Base-by-base conservation (phyloP, 164 flowering plant genomes). In the Annona squamosa region DNA sequence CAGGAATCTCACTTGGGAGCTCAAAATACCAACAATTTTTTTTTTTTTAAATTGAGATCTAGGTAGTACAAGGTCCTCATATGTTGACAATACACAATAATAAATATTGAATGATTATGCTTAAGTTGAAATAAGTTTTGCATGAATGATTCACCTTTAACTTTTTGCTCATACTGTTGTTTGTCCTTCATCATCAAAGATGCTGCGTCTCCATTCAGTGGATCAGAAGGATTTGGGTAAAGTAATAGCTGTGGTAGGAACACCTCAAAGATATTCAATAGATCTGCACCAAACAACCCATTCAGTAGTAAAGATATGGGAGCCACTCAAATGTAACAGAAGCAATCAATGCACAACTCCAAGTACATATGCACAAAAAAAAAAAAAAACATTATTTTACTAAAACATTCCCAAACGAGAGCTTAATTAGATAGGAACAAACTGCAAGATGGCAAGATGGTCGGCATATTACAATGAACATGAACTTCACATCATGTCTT, bases 191-290 rank as follows among this genome's bases (percentile, higher is more conserved):
- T 83, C 91, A 91, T 86, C 81, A 91, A 73, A 5, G 93, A 85
- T 42, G 93, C 93, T 4, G 95, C 95, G 80, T 89, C 96, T 46
- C 87, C 91, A 77, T 89, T 91, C 61, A 89, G 80, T 61, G 91
- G 93, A 72, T 89, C 91, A 13, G 96, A 82, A 57, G 96, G 89
- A 75, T 91, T 91, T 70, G 96, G 91, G 78, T 91, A 89, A 37
- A 89, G 87, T 80, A 91, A 80, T 65, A 91, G 89, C 59, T 91
- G 93, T n/a, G 93, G 96, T 77, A 91, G 90, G 63, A 88, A 91
- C 26, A 81, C 85, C 78, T 89, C 93, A 76, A 91, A 91, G 17
- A 91, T 82, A 75, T 91, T 91, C 72, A 88, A 68, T 42, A 90
- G 89, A 84, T 88, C 94, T 90, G 92, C 77, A 77, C 65, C 67